Percentiles rank a stretch among this genome's conserved stretches.
These are phyloP conservation scores for Rosa persica DNA, from an alignment of 306 rosid genomes.

Conservation along the genomic window DNA sequence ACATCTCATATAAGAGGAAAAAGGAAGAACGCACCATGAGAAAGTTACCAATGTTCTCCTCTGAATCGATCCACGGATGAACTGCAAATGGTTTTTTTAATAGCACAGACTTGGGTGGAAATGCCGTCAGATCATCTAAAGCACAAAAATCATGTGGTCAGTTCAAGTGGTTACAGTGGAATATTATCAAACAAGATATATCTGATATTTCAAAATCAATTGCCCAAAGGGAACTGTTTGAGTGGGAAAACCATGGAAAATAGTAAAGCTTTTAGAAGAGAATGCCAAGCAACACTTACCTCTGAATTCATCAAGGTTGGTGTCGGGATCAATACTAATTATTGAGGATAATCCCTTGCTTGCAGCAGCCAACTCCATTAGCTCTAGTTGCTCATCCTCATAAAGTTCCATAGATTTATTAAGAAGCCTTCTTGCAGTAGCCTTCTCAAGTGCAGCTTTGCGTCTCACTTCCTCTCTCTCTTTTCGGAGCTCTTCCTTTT, in stretches of 20 bases:
- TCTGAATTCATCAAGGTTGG: slow-evolving; percentile 77
- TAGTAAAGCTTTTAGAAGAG: background rate
- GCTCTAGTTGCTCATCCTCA: slow-evolving; percentile 95
- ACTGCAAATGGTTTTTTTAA: slow-evolving; percentile 76
- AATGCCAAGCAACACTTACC: slow-evolving; percentile 44
- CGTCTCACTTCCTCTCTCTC: slow-evolving; percentile 91
- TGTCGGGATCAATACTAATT: slow-evolving; percentile 78
- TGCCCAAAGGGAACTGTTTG: background rate
- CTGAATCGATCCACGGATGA: slow-evolving; percentile 87
- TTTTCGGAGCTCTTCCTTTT: slow-evolving; percentile 84
- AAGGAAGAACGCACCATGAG: slow-evolving; percentile 68
- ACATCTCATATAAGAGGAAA: slow-evolving; percentile 10
- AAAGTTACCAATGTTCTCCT: slow-evolving; percentile 86
- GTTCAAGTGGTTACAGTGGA: background rate
- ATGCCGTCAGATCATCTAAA: slow-evolving; percentile 63
- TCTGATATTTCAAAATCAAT: no score
- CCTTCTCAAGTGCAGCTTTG: slow-evolving; percentile 95
- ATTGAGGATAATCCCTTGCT: slow-evolving; percentile 86
- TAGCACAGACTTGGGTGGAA: slow-evolving; percentile 77
- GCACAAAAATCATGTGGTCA: slow-evolving; percentile 20
- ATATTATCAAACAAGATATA: background rate
- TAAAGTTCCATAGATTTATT: slow-evolving; percentile 98
- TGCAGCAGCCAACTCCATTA: slow-evolving; percentile 94
- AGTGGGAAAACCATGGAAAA: background rate
- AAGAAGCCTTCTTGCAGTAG: slow-evolving; percentile 90